These are phyloP conservation scores for Monosporascus cannonballus DNA, from an alignment of 2,329 filamentous ascomycete genomes.

Conservation along the genomic window DNA sequence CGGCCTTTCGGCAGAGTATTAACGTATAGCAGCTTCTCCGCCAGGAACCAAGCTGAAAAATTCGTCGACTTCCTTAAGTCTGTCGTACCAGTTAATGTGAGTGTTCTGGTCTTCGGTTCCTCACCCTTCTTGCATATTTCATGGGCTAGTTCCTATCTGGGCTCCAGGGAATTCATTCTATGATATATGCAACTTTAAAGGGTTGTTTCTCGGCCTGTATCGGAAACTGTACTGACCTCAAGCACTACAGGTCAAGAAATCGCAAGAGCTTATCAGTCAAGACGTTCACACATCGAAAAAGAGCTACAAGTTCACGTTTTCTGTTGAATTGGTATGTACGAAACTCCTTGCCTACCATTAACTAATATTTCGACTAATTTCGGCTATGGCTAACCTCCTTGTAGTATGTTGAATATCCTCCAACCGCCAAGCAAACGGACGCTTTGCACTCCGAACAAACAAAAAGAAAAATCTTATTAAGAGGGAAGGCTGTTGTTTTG, in stretches of 20 bases:
- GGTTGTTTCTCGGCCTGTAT: too few species aligned
- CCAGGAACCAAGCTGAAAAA: conserved; percentile 84
- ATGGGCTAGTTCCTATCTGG: too few species aligned
- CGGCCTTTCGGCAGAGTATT: background rate
- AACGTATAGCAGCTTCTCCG: conserved; percentile 52
- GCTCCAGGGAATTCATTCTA: too few species aligned
- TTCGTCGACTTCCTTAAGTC: conserved; percentile 88
- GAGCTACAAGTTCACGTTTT: conserved; percentile 93
- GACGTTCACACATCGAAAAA: conserved; percentile 87
- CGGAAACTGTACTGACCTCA: background rate
- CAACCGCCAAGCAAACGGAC: background rate
- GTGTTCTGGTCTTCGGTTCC: background rate
- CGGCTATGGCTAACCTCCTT: background rate
- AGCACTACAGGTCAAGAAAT: conserved; percentile 64
- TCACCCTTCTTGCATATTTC: background rate
- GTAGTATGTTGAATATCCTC: background rate
- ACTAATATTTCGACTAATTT: background rate
- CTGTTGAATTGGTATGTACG: conserved; percentile 56
- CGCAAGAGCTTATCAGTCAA: conserved; percentile 89
- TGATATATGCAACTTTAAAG: too few species aligned
- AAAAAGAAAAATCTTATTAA: background rate
- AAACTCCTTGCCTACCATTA: background rate
- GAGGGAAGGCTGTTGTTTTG: background rate
- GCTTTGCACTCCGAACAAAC: background rate
- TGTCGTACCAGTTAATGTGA: conserved; percentile 53